phyloP scores from a whole-genome alignment of 2,329 filamentous ascomycete species.

The Fusarium pseudonygamai region DNA sequence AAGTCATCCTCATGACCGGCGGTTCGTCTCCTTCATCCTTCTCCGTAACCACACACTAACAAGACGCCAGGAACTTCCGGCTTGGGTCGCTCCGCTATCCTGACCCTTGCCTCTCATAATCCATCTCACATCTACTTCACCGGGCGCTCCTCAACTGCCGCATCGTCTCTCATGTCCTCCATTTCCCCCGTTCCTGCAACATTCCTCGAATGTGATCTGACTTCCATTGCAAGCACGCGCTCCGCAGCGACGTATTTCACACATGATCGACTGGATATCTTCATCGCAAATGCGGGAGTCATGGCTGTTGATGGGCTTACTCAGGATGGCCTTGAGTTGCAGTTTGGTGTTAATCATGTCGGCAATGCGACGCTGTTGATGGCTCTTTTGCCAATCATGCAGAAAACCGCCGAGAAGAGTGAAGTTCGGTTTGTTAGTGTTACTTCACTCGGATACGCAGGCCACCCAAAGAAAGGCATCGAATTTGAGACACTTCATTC shows the following conservation, averaged over 20 bases:
- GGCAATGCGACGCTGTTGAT: conserved; percentile 47
- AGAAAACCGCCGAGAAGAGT: conserved; percentile 28
- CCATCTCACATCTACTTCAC: conserved; percentile 65
- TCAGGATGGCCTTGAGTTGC: conserved; percentile 48
- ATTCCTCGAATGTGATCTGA: conserved; percentile 58
- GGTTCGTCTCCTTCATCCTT: conserved; percentile 45
- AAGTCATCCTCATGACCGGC: conserved; percentile 62
- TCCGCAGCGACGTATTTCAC: conserved; percentile 54
- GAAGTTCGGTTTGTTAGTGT: conserved; percentile 40
- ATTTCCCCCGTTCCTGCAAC: conserved; percentile 39
- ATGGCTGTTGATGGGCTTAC: conserved; percentile 44
- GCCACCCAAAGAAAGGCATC: conserved; percentile 43
- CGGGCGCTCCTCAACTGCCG: conserved; percentile 57
- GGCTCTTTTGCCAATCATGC: conserved; percentile 45
- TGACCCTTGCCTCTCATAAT: conserved; percentile 50
- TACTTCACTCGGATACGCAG: conserved; percentile 42
- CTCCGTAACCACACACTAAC: not conserved
- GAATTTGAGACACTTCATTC: conserved; percentile 43
- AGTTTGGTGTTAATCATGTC: conserved; percentile 50
- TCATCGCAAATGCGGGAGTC: conserved; percentile 53
- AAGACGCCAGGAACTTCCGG: conserved; percentile 48
- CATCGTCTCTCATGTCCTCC: conserved; percentile 54
- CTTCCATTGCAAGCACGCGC: conserved; percentile 59
- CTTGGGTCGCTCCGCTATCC: conserved; percentile 41
- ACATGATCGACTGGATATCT: conserved; percentile 53